Base-by-base conservation (phyloP, 106 monocot species). In the Dendrobium officinale region DNA sequence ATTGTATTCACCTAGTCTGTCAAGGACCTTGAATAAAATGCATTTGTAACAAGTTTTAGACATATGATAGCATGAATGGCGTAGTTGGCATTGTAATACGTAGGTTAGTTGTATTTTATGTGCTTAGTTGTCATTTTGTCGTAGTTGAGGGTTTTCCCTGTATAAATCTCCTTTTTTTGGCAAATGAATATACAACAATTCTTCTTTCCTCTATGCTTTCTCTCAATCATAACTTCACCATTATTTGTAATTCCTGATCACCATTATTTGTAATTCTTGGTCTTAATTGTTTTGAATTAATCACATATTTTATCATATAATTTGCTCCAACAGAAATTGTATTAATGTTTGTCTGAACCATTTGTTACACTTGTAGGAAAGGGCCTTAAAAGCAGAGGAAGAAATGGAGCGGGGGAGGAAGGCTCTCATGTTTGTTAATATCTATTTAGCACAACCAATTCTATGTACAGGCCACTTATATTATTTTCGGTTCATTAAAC, bases 381-480 rank as follows among this genome's bases (percentile, higher is more conserved):
- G 85, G 73, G 81, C 85, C 61, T 56, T 42, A 74, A 85, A 81
- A 41, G 85, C 85, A 15, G 81, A 81, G 51, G 73, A 85, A 74
- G 85, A 85, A 78, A 61, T 85, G 81, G 72, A 78, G 77, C 72
- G 81, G 37, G 85, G 85, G 22, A 68, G 74, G n/a, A 70, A 73
- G 61, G 42, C 72, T 18, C 85, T 85, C 24, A 74, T 55, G 85
- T 85, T 33, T 48, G 81, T 43, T 55, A 77, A 24, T 55, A 77
- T 61, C 58, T 44, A 20, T 64, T 61, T 44, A 19, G 19, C 24
- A 10, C 29, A 75, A 55, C 22, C 68, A 24, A 72, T 70, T 80
- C 6, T 42, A 22, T 77, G 4, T 17, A 20, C 6, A 67, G 0
- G 24, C 7, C 22, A 13, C 5, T 16, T 68, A n/a, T 45, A 42